Evolutionary conservation across 352 stramenopile genomes (phyloP), one percentile per base, ranked within the genome.

Genomic region (Globisporangium nagaii): DNA sequence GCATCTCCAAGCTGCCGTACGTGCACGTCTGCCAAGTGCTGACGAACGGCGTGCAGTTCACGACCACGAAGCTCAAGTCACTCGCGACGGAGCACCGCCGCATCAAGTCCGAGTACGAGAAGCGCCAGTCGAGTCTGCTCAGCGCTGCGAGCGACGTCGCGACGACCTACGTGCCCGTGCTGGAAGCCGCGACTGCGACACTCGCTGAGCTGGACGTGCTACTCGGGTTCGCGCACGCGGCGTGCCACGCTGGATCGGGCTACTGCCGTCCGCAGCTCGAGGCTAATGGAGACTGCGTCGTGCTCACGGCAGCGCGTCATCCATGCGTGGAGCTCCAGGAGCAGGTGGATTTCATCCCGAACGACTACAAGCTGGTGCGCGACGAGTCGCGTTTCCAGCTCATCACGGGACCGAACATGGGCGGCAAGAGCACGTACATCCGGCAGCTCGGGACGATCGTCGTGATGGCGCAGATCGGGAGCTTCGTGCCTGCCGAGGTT

Each of bases 341-440:
- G 50, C 70, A 76, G 13, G 76, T 94, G 12, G 75, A 96, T 52
- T 99, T 99, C 71, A 99, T 99, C 62, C 87, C 97, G 19, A 99
- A 99, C 68, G 88, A 98, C 80, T 96, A 98, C 64, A 73, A 80
- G 25, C 72, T 99, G 15, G 53, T 72, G 20, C 86, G 84, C 36
- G 82, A 90, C 17, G 66, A 75, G 39, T 95, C 80, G 1, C 87
- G 85, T 27, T 98, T 98, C 56, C 80, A 97, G 58, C 70, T 99
- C 20, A 91, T 99, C 30, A 99, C 97, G 1, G 98, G 98, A 6
- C 98, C 98, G 1, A 99, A 99, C 71, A 99, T 99, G 96, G 94
- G 94, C 51, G 96, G 96, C 52, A 99, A 99, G 65, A 97, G 81
- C 43, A 99, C 96, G 9, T 99, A 99, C 79, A 99, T 99, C 60